phyloP scores from a whole-genome alignment of 2,329 filamentous ascomycete species.

The Xylariaceae sp. region DNA sequence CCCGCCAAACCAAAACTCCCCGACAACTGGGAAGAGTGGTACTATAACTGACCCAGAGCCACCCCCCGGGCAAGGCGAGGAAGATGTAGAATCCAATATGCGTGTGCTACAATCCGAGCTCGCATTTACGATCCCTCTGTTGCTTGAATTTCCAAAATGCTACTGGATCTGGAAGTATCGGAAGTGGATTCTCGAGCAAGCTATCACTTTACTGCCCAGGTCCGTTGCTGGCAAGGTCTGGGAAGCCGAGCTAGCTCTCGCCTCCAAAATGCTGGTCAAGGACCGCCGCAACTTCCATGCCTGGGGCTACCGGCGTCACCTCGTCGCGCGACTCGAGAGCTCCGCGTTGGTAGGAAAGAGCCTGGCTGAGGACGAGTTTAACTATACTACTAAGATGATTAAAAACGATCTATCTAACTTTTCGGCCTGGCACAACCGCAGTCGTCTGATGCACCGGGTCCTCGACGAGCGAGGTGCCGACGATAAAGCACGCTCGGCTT shows the following conservation, averaged over 20 bases:
- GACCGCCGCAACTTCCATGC: conserved; percentile 96
- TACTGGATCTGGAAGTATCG: conserved; percentile 99
- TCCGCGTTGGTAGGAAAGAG: conserved; percentile 57
- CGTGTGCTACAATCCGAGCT: conserved; percentile 75
- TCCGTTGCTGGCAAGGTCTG: conserved; percentile 70
- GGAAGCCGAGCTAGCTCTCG: conserved; percentile 82
- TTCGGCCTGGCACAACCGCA: conserved; percentile 93
- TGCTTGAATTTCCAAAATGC: conserved; percentile 90
- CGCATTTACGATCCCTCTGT: conserved; percentile 79
- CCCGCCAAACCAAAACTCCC: conserved; percentile 54
- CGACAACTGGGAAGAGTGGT: conserved; percentile 59
- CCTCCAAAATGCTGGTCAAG: conserved; percentile 83
- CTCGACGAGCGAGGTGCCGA: conserved; percentile 73
- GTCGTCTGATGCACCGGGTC: conserved; percentile 78
- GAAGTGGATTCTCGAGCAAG: conserved; percentile 79
- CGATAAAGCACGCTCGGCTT: conserved; percentile 64
- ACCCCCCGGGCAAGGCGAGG: too few relatives aligned
- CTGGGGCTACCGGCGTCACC: conserved; percentile 86
- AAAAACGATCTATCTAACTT: conserved; percentile 88
- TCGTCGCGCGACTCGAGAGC: conserved; percentile 78
- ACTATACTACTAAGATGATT: conserved; percentile 91
- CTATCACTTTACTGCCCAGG: conserved; percentile 66
- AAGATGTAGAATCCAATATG: conserved; percentile 39
- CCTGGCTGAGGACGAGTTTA: conserved; percentile 81
- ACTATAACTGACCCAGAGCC: conserved; percentile 55